Conservation (phyloP, 106 monocot species). For the Dendrobium catenatum region DNA sequence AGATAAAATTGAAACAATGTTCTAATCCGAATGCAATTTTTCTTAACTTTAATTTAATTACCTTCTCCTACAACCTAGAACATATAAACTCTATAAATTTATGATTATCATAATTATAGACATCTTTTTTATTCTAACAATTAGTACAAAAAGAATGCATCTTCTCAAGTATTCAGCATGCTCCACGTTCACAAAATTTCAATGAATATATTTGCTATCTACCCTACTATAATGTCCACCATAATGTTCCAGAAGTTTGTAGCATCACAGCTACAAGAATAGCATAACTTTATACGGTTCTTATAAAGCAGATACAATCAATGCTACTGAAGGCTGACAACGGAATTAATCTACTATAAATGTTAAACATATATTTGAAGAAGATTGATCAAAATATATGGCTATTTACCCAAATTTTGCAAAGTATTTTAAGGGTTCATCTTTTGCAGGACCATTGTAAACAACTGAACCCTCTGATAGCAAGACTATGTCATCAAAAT, state of each 20-base stretch:
- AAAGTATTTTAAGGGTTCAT: conserved; percentile 76
- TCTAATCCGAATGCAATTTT: neutral
- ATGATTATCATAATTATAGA: neutral
- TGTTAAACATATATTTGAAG: neutral
- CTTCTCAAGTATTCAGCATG: neutral
- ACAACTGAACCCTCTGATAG: conserved; percentile 82
- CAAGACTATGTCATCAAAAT: conserved; percentile 93
- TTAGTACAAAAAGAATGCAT: neutral
- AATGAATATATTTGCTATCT: neutral
- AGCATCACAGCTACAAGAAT: neutral
- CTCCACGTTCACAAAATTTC: neutral
- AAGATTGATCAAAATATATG: neutral
- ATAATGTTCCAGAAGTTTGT: neutral
- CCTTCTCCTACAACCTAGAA: too few relatives aligned
- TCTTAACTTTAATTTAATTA: neutral
- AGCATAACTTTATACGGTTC: neutral
- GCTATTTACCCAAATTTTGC: conserved; percentile 63
- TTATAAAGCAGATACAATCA: neutral
- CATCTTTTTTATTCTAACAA: neutral
- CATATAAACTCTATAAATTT: too few relatives aligned
- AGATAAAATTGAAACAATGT: neutral
- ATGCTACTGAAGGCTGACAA: neutral
- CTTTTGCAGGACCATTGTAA: conserved; percentile 85
- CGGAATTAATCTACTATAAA: neutral
- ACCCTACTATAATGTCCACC: neutral